phyloP scores from a whole-genome alignment of 345 rosid genomes.

The Gossypium mustelinum region DNA sequence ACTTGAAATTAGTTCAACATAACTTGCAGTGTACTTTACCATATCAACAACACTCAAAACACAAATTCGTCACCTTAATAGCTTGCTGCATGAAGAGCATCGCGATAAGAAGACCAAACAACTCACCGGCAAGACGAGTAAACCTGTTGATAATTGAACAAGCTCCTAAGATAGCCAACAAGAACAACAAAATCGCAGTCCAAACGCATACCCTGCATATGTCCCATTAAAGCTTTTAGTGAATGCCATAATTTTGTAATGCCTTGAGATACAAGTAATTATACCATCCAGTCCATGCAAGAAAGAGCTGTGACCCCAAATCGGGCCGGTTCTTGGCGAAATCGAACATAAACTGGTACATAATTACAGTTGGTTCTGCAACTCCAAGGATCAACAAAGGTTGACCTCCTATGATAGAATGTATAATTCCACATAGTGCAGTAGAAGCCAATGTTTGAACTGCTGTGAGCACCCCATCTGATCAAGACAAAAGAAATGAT shows the following conservation, averaged over 20 bases:
- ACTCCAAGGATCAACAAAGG: conserved; percentile 91
- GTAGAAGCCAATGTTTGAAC: conserved; percentile 91
- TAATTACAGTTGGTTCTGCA: conserved; percentile 93
- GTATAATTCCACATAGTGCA: conserved; percentile 82
- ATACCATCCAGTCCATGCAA: conserved; percentile 97
- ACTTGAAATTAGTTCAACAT: conserved; percentile 4
- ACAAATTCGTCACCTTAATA: conserved; percentile 49
- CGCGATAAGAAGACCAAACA: conserved; percentile 87
- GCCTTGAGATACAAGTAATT: not conserved
- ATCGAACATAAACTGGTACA: conserved; percentile 91
- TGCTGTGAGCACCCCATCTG: conserved; percentile 83
- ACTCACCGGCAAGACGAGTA: conserved; percentile 86
- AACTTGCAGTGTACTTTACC: not conserved
- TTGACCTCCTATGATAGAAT: conserved; percentile 85
- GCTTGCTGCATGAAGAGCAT: conserved; percentile 96
- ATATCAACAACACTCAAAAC: not conserved
- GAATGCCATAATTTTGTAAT: not conserved
- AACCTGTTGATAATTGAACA: conserved; percentile 90
- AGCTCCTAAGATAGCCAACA: conserved; percentile 80
- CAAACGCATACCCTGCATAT: conserved; percentile 79
- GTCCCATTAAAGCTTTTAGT: not conserved
- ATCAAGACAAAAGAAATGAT: conserved; percentile 14
- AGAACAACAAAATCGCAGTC: conserved; percentile 82
- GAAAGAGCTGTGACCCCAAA: conserved; percentile 74
- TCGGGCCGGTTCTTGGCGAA: conserved; percentile 71